A percentile compares a stretch with the other conserved stretches of the same genome.
These are phyloP conservation scores for cucumber (Cucumis sativus) DNA, from an alignment of 306 rosid genomes.

Conservation along the genomic window DNA sequence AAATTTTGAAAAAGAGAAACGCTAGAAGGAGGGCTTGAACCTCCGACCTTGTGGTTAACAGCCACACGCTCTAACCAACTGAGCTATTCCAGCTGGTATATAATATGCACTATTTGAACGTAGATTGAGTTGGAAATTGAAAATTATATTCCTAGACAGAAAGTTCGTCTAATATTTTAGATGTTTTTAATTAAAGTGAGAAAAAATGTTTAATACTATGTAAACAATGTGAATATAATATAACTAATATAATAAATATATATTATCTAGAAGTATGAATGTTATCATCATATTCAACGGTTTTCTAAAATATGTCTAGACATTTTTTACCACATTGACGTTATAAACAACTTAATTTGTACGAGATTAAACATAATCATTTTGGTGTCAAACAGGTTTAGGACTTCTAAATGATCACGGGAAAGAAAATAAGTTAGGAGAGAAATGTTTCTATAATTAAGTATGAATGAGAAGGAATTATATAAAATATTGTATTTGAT, in stretches of 20 bases:
- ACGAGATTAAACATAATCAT: background rate
- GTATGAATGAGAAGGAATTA: background rate
- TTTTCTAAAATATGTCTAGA: no score
- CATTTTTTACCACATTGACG: no score
- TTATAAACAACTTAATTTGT: no score
- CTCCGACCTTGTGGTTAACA: constrained; percentile 91
- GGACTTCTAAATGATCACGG: background rate
- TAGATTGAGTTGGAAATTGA: background rate
- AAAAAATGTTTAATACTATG: background rate
- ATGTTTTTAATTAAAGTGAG: background rate
- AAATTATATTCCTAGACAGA: background rate
- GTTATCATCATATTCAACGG: no score
- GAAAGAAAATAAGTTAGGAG: background rate
- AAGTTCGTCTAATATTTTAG: background rate
- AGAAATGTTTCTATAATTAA: background rate
- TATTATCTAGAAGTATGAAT: no score
- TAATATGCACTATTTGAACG: no score
- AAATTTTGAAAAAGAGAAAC: background rate
- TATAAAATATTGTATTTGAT: background rate
- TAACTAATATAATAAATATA: no score
- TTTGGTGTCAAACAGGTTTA: background rate
- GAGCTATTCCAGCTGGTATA: constrained; percentile 13
- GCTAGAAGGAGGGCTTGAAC: constrained; percentile 84
- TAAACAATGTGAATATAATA: no score
- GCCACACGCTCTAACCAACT: constrained; percentile 87